These are phyloP conservation scores for Mimosa pudica DNA, from an alignment of 306 rosid genomes.

Conservation along the genomic window DNA sequence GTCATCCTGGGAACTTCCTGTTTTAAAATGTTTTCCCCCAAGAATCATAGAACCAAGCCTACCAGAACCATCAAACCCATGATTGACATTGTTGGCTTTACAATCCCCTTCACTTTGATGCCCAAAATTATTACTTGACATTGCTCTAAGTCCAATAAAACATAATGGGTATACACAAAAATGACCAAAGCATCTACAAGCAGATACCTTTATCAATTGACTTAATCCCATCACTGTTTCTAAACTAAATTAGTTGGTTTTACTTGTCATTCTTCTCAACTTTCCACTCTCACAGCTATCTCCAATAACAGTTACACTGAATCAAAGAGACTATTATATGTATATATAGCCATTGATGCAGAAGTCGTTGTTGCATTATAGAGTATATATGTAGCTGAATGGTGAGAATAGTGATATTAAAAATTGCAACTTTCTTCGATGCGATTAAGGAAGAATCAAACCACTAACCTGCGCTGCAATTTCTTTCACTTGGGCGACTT, in stretches of 20 bases:
- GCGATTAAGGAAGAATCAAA: too few relatives aligned
- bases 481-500: too few relatives aligned
- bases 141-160: constrained; percentile 13
- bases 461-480: too few relatives aligned
- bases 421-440: too few relatives aligned
- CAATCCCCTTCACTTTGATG: constrained; percentile 28
- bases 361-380: too few relatives aligned
- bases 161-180: constrained; percentile 33
- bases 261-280: background rate
- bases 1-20: constrained; percentile 35
- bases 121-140: constrained; percentile 34
- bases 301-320: too few relatives aligned
- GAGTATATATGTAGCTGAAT: too few relatives aligned
- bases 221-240: constrained; percentile 35
- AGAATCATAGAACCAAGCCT: constrained; percentile 42
- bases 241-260: too few relatives aligned
- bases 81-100: constrained; percentile 25
- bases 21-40: constrained; percentile 35
- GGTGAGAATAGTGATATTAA: too few relatives aligned
- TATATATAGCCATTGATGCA: too few relatives aligned
- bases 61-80: constrained; percentile 35
- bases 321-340: too few relatives aligned
- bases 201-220: constrained; percentile 25
- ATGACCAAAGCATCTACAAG: constrained; percentile 27
- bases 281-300: too few relatives aligned